Evolutionary conservation across 768 basidiomycete genomes (phyloP).

Genomic region (Amanita muscaria): DNA sequence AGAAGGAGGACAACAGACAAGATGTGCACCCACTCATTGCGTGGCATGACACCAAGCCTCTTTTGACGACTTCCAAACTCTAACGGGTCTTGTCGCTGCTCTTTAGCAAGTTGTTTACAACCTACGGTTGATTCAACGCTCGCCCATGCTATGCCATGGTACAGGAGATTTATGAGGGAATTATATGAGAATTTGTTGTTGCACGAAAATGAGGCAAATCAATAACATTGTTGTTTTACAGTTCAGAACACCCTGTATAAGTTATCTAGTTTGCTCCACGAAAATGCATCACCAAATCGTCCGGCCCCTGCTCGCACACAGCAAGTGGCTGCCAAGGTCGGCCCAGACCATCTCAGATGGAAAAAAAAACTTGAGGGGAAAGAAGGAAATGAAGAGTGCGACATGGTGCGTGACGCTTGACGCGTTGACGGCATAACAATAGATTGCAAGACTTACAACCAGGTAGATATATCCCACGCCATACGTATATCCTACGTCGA

Average conservation of each 20-base stretch:
- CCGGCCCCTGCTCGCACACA: too few relatives aligned
- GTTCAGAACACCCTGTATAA: constrained; percentile 2
- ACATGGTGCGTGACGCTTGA: too few relatives aligned
- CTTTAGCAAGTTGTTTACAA: constrained; percentile 1
- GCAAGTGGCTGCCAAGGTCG: too few relatives aligned
- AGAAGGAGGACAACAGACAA: constrained; percentile 14
- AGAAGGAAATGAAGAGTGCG: too few relatives aligned
- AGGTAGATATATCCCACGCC: too few relatives aligned
- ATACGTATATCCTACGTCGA: too few relatives aligned
- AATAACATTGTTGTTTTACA: constrained; percentile 1
- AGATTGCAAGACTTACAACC: too few relatives aligned
- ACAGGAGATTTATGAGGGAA: constrained; percentile 2
- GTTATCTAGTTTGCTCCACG: background rate
- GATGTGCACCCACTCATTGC: constrained; percentile 13
- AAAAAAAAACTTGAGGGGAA: too few relatives aligned
- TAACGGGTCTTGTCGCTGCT: background rate
- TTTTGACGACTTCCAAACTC: constrained; percentile 1
- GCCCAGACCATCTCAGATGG: too few relatives aligned
- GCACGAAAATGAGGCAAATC: background rate
- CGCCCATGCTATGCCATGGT: background rate
- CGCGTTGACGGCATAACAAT: too few relatives aligned
- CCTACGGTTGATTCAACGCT: constrained; percentile 1
- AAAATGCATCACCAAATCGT: background rate
- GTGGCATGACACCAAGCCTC: constrained; percentile 15
- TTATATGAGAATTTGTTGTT: background rate